phyloP scores from a whole-genome alignment of 129 eudicot species.

The Saussurea involucrata region DNA sequence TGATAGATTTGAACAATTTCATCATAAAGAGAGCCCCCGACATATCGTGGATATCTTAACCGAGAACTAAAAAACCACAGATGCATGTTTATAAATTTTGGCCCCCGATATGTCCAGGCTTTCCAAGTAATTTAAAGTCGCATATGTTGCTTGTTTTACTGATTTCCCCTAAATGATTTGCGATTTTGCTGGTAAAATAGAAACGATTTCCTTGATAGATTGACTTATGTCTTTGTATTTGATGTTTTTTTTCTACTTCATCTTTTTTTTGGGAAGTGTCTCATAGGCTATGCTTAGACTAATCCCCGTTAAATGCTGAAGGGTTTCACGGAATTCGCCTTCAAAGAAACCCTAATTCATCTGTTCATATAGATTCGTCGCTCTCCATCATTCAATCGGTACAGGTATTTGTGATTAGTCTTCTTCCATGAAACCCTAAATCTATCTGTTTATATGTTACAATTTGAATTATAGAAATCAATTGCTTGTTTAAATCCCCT shows the following conservation, averaged over 20 bases:
- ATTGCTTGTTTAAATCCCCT: neutral
- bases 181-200: neutral
- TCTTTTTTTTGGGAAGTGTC: too few relatives aligned
- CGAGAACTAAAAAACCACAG: neutral
- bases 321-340: neutral
- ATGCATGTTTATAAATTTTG: neutral
- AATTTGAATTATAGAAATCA: constrained; percentile 6
- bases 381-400: neutral
- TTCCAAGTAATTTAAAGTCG: neutral
- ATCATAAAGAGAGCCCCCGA: too few relatives aligned
- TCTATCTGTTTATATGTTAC: neutral
- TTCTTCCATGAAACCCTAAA: constrained; percentile 14
- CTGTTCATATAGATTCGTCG: neutral
- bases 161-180: neutral
- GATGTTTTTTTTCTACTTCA: too few relatives aligned
- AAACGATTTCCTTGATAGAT: neutral
- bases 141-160: neutral
- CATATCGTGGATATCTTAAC: too few relatives aligned
- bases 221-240: neutral
- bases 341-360: neutral
- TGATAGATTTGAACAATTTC: too few relatives aligned
- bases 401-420: constrained; percentile 9
- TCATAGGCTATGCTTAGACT: too few relatives aligned
- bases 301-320: neutral
- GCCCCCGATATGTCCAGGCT: constrained; percentile 1